Base-by-base conservation (phyloP, 31 red algal species). In the Bonnemaisonia californica region DNA sequence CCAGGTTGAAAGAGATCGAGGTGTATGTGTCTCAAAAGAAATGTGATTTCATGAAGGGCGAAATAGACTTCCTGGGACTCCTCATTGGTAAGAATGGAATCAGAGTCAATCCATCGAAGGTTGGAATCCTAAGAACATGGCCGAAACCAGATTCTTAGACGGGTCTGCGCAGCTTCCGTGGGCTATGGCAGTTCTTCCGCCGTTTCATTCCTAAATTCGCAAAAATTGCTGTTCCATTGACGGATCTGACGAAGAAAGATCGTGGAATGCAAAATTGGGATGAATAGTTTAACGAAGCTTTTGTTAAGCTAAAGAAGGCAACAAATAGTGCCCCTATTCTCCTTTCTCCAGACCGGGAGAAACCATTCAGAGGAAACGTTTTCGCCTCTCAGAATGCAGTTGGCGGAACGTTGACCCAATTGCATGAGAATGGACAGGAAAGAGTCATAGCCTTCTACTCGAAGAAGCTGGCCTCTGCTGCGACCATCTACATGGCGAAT, bases 161-260 rank as follows among this genome's bases (percentile, higher is more conserved):
- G 16, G 27, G 3, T 2, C 54, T 57, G 26, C 54, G 32, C 24
- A 59, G 47, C 4, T 60, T 83, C 64, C 1, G 70, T 1, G 79
- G 62, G 21, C 54, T 83, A 26, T 21, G 56, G 1, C 63, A 83
- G 35, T 72, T 71, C 66, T 71, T 71, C 48, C 41, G 77, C 32
- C 35, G 62, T 48, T 80, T 80, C 77, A 67, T 80, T 9, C 40
- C 19, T n/a, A 41, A 69, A 11, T 83, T 71, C 51, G 66, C 66
- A 38, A 41, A 2, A 9, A 57, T 34, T 33, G 62, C 66, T 22
- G 66, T 40, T 30, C 79, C 79, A 58, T 42, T 71, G 19, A 70
- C 63, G 22, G 56, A 60, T 22, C 41, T 71, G 63, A 71, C 63
- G 18, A 48, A 57, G 38, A 70, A 83, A 29, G 48, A 41, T 13